phyloP scores from a whole-genome alignment of 768 basidiomycete species.

The Boletus reticulatus region DNA sequence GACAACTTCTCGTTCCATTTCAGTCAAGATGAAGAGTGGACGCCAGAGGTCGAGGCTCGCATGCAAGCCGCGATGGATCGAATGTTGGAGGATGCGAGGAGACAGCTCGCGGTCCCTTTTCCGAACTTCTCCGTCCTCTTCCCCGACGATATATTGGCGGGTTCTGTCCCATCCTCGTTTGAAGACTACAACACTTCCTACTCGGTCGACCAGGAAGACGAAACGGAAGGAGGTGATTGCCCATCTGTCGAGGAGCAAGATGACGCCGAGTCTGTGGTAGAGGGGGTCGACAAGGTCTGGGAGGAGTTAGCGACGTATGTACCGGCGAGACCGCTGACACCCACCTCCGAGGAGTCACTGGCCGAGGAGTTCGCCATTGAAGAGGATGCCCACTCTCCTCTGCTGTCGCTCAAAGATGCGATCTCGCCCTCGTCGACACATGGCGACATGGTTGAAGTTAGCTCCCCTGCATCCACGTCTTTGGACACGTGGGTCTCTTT shows the following conservation, averaged over 20 bases:
- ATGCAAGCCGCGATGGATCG: too few relatives aligned
- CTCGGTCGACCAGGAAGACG: slow-evolving; percentile 4
- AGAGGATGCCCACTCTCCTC: background rate
- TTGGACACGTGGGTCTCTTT: too few relatives aligned
- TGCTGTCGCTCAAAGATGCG: background rate
- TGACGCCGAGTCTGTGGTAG: background rate
- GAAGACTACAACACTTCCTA: background rate
- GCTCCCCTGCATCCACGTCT: too few relatives aligned
- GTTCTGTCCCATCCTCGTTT: background rate
- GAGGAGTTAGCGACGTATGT: background rate
- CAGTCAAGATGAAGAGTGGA: too few relatives aligned
- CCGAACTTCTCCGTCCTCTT: background rate
- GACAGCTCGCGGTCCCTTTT: too few relatives aligned
- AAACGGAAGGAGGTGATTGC: background rate
- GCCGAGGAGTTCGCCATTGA: background rate
- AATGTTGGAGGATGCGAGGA: too few relatives aligned
- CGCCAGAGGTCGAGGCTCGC: too few relatives aligned
- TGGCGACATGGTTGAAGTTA: too few relatives aligned
- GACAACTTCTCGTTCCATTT: too few relatives aligned
- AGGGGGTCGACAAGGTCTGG: background rate
- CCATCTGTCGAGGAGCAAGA: background rate
- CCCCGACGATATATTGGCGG: slow-evolving; percentile 7
- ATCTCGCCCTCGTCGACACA: background rate
- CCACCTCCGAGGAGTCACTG: slow-evolving; percentile 10
- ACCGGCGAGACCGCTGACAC: background rate